Conservation (phyloP, 1,139 yeast genomes). For the Kurtzmaniella quercitrusa region DNA sequence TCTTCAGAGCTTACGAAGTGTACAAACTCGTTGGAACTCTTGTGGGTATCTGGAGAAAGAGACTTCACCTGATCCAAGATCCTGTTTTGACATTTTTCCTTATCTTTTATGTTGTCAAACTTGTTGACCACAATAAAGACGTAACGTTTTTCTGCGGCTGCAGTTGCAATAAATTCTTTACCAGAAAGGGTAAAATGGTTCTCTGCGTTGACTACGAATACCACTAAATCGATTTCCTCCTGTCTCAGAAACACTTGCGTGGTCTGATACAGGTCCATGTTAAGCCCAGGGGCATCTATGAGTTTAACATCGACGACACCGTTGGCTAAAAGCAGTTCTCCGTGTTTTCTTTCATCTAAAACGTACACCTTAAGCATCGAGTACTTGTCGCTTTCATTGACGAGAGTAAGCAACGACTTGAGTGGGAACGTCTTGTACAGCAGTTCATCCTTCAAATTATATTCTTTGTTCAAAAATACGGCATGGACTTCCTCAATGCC, state of each 20-base stretch:
- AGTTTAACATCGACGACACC: conserved; percentile 90
- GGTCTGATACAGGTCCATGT: conserved; percentile 90
- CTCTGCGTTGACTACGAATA: conserved; percentile 94
- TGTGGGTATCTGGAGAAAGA: conserved; percentile 87
- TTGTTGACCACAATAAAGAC: conserved; percentile 93
- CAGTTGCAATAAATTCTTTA: conserved; percentile 85
- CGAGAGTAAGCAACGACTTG: conserved; percentile 61
- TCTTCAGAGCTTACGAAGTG: conserved; percentile 78
- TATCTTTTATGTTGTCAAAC: conserved; percentile 80
- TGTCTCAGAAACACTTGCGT: conserved; percentile 94
- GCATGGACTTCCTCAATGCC: conserved; percentile 92
- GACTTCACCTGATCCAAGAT: conserved; percentile 85
- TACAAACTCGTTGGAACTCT: conserved; percentile 84
- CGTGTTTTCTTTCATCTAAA: conserved; percentile 65
- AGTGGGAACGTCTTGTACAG: conserved; percentile 60
- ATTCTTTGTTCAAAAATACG: conserved; percentile 58
- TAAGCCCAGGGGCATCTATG: conserved; percentile 96
- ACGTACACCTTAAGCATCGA: conserved; percentile 77
- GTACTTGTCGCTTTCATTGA: conserved; percentile 69
- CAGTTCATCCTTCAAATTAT: conserved; percentile 57
- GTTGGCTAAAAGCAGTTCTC: conserved; percentile 73
- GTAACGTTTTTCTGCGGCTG: conserved; percentile 87
- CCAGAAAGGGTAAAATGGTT: conserved; percentile 94
- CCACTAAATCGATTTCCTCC: conserved; percentile 94
- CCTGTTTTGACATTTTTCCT: conserved; percentile 68